These are phyloP conservation scores for Uncinocarpus reesii DNA, from an alignment of 2,329 filamentous ascomycete species.

Conservation along the genomic window DNA sequence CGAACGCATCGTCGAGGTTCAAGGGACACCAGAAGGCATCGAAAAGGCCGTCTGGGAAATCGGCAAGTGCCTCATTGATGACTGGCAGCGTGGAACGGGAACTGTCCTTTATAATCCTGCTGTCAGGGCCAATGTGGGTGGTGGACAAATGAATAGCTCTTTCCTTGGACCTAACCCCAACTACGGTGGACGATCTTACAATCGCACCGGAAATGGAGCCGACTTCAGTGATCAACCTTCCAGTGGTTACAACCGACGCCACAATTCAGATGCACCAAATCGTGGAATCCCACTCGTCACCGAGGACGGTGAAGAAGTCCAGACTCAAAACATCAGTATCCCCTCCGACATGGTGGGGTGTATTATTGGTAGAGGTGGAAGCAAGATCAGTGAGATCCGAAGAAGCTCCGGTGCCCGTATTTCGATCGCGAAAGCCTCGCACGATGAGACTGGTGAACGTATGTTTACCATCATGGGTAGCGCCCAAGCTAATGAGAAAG, in stretches of 20 bases:
- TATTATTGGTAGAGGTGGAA: constrained; percentile 90
- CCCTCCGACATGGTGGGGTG: constrained; percentile 99
- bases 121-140: constrained; percentile 65
- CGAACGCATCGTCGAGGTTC: constrained; percentile 92
- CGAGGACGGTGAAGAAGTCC: constrained; percentile 93
- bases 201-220: constrained; percentile 88
- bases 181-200: constrained; percentile 57
- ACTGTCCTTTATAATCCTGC: constrained; percentile 97
- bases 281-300: constrained; percentile 80
- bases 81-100: constrained; percentile 93
- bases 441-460: constrained; percentile 93
- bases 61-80: constrained; percentile 94
- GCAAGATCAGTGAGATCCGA: constrained; percentile 97
- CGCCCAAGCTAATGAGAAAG: constrained; percentile 85
- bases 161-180: constrained; percentile 32
- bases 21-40: constrained; percentile 88
- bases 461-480: constrained; percentile 99
- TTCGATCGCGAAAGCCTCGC: constrained; percentile 92
- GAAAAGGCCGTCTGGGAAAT: constrained; percentile 98
- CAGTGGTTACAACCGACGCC: constrained; percentile 64
- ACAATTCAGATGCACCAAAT: constrained; percentile 67
- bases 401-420: constrained; percentile 94
- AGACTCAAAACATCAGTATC: constrained; percentile 99
- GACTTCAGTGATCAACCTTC: constrained; percentile 89
- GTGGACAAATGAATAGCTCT: constrained; percentile 44